Base-by-base conservation (phyloP, 2,329 filamentous ascomycete genomes). In the Xylariales sp. region DNA sequence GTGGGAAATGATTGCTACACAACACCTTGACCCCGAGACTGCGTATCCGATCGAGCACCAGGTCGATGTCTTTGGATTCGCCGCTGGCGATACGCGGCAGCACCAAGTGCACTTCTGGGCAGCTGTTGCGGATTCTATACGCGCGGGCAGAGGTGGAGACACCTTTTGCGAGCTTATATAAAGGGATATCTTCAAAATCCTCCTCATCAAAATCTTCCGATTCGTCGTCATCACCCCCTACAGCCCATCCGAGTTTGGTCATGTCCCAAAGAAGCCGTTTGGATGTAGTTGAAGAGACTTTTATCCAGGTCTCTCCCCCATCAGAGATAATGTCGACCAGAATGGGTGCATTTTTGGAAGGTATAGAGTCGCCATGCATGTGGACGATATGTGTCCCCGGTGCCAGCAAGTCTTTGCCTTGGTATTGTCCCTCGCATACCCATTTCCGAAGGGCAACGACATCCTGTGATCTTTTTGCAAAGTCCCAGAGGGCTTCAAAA, bases 221-320 rank as follows among this genome's bases (percentile, higher is more conserved):
- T 6, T 51, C 50, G 14, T 48, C 46, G 19, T 52, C 53, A 8
- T 56, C 55, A 18, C 50, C 50, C 27, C 48, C 48, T 29, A 51
- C 55, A 8, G 57, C 30, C 17, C 52, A 53, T 34, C 56, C 56
- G 12, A 39, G 37, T 33, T 54, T 56, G 13, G 56, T 55, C 41
- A 58, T 50, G 33, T 59, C 56, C 21, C 54, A 56, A 8, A 56
- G 33, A 2, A 59, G 29, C 24, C 52, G 47, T 31, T 49, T 54
- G 28, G 57, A 56, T 4, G 53, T 56, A 41, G 52, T 53, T 12
- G 55, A 49, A 2, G 53, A 58, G n/a, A 59, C 49, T 38, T 57
- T 59, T 38, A 49, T 52, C 56, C 56, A 59, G 4, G 51, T 52
- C 10, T 46, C 41, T 3, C 56, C 56, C 4, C 49, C 52, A 35